Evolutionary conservation across 495 filamentous ascomycete genomes (phyloP), one percentile per base, ranked within the genome.

Genomic region (Amniculicola lignicola): DNA sequence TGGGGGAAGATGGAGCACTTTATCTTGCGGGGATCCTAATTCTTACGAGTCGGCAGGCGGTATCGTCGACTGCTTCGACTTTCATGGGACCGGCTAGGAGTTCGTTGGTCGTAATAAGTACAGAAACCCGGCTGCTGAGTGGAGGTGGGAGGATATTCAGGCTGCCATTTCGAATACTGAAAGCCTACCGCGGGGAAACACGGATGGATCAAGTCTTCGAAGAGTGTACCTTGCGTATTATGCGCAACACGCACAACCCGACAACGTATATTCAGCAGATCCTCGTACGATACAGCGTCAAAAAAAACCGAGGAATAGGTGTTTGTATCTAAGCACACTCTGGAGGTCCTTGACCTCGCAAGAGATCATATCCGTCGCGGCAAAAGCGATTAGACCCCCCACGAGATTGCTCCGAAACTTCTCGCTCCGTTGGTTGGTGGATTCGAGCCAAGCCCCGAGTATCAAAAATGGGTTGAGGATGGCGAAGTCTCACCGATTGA

Each of bases 271-370:
- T 14, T 9, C 29, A 50, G 29, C 4, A 14, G 7, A 4, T 37
- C 15, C 4, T 3, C n/a, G 7, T 14, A 11, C 46, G 6, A 5
- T 40, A n/a, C 5, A 33, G 44, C 24, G 21, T 4, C 12, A 15
- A 9, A 19, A 18, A 4, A 33, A 4, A 4, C 9, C 4, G 23
- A 4, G 23, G n/a, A 15, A 15, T 2, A 11, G 7, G 45, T 18
- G 40, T 46, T 45, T 23, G 51, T 54, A 18, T 45, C 40, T 22
- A 35, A 18, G 28, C 2, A 45, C 2, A 31, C 39, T 2, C 39
- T 54, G 16, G 40, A 54, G 21, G 41, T 54, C 1, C 18, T 45
- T 12, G 51, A 54, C 19, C 21, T 54, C 29, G 51, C 51, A n/a
- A 3, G 51, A 14, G 51, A 54, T 18, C 51, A 54, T 46, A 9